Evolutionary conservation across 768 basidiomycete species (phyloP).

Genomic region (Boletus edulis): DNA sequence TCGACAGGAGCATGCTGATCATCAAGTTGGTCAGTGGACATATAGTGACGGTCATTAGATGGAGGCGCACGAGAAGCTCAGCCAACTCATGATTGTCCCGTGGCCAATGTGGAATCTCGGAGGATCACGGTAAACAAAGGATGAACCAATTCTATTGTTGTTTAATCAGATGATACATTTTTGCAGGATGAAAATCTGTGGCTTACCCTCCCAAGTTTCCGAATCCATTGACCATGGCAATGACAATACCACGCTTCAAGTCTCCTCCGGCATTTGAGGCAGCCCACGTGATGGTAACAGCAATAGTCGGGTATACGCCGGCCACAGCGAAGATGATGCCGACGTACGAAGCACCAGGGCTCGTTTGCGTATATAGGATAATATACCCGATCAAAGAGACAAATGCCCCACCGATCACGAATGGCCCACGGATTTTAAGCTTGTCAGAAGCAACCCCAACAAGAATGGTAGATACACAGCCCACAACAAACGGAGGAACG

Average conservation of each 20-base stretch:
- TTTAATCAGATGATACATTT: slow-evolving; percentile 1
- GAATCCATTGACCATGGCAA: slow-evolving; percentile 47
- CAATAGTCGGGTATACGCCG: slow-evolving; percentile 52
- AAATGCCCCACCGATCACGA: background rate
- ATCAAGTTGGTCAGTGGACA: slow-evolving; percentile 31
- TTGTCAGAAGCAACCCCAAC: slow-evolving; percentile 28
- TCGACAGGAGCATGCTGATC: slow-evolving; percentile 39
- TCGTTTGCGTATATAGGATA: background rate
- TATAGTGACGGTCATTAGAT: slow-evolving; percentile 21
- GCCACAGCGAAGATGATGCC: slow-evolving; percentile 49
- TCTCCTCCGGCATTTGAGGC: slow-evolving; percentile 58
- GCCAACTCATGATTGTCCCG: slow-evolving; percentile 34
- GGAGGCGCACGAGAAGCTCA: slow-evolving; percentile 30
- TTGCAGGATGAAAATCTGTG: slow-evolving; percentile 11
- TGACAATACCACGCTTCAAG: slow-evolving; percentile 46
- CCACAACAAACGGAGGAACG: slow-evolving; percentile 47
- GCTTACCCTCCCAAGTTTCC: slow-evolving; percentile 48
- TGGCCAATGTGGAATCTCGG: slow-evolving; percentile 39
- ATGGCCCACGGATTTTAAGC: slow-evolving; percentile 2
- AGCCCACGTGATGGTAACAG: slow-evolving; percentile 51
- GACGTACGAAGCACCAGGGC: slow-evolving; percentile 32
- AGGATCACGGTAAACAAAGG: slow-evolving; percentile 39
- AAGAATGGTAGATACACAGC: slow-evolving; percentile 45
- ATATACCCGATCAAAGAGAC: slow-evolving; percentile 3
- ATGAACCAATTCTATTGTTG: slow-evolving; percentile 35